Base-by-base conservation (phyloP, 345 rosid species). In the Salix dunnii region DNA sequence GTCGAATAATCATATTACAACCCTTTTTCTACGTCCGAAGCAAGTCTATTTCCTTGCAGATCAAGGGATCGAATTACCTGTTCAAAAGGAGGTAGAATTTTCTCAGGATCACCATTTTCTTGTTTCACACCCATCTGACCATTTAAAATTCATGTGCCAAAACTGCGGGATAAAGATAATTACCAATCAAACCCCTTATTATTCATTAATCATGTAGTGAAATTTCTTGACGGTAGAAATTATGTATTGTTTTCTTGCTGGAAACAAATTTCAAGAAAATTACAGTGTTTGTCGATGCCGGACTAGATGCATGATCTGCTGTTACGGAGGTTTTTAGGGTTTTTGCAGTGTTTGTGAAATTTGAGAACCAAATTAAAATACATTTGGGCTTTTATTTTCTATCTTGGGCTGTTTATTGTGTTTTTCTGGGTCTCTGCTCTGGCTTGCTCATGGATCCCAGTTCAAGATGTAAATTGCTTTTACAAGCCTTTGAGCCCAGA, bases 11-110 rank as follows among this genome's bases (percentile, higher is more conserved):
- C 9, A 11, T 31, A 2, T n/a, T 11, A 8, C 25, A 40, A n/a
- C 18, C 28, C 48, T 11, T 55, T 40, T 55, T 55, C 62, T 21
- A 40, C 49, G 23, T 4, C 13, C n/a, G 3, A 68, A 40, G 17
- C 11, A 10, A 9, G 6, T 3, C 5, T 25, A 16, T 66, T 35
- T 17, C 9, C 13, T 3, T n/a, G 23, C 2, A 38, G 40, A 36
- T 36, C 43, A 35, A 20, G 5, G 43, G 1, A 60, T 58, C 9
- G 36, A 75, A 33, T 3, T 28, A 89, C 91, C 87, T 82, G 88
- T 60, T 85, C 89, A 55, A 76, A 20, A 21, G 87, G 85, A 78
- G 88, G 87, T 66, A 82, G 67, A 70, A 80, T 68, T 60, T 73
- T 69, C 63, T 58, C 88, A 30, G 63, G 66, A 23, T 49, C 77